phyloP scores from a whole-genome alignment of 345 rosid genomes.

The Linum trigynum region DNA sequence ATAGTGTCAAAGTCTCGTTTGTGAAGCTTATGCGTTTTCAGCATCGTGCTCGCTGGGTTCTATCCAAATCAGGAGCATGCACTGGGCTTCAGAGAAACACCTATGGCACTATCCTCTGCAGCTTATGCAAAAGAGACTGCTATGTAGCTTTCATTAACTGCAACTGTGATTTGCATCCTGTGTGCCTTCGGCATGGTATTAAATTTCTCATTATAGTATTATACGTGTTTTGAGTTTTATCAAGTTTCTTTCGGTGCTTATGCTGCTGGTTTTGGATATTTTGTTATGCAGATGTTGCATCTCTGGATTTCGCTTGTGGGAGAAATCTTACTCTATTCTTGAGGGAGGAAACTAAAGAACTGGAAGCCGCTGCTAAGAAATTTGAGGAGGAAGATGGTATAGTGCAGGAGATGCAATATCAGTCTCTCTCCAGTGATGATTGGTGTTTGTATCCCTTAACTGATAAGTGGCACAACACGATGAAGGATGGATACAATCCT shows the following conservation, averaged over 20 bases:
- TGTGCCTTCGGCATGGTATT: constrained; percentile 89
- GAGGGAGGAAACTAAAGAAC: constrained; percentile 53
- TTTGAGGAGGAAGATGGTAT: constrained; percentile 59
- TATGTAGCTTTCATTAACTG: constrained; percentile 76
- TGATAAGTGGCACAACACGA: constrained; percentile 21
- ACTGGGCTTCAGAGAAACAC: constrained; percentile 39
- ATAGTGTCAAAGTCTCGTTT: constrained; percentile 52
- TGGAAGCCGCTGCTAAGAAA: constrained; percentile 83
- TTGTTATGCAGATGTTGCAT: constrained; percentile 41
- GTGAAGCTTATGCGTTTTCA: constrained; percentile 71
- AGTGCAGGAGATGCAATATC: constrained; percentile 28
- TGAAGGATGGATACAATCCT: constrained; percentile 54
- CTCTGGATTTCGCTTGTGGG: constrained; percentile 70
- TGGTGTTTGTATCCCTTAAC: constrained; percentile 43
- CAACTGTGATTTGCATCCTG: constrained; percentile 48
- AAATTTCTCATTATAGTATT: neutral
- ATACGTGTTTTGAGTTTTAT: neutral
- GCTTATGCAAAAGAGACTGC: constrained; percentile 87
- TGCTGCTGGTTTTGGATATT: constrained; percentile 10
- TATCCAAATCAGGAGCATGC: constrained; percentile 59
- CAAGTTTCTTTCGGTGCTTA: constrained; percentile 3
- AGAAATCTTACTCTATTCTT: constrained; percentile 46
- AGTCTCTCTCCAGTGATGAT: constrained; percentile 35
- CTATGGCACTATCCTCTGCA: constrained; percentile 66
- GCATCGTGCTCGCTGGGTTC: constrained; percentile 73